Base-by-base conservation (phyloP, 208 protist genomes). In the Leptomonas pyrrhocoris region DNA sequence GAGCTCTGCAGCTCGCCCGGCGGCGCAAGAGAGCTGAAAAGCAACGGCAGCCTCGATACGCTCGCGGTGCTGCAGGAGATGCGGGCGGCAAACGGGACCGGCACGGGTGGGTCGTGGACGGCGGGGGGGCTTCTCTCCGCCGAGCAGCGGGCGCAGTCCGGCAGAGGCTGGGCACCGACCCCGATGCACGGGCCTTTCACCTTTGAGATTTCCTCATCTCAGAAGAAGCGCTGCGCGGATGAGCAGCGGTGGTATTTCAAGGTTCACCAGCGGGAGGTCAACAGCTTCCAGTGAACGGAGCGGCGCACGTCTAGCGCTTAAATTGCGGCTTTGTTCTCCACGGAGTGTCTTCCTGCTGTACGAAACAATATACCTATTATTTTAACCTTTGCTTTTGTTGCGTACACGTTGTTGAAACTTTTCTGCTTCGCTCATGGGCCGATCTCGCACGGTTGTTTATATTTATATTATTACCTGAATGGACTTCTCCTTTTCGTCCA, bases 101-200 rank as follows among this genome's bases (percentile, higher is more conserved):
- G 46, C 21, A 49, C 27, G 19, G 64, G 28, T n/a, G 23, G 34
- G 31, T 50, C 56, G 55, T 72, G 64, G 64, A 61, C 68, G 4
- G 58, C 50, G 9, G 63, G 57, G 18, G 56, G 53, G 0, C 59
- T 77, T 0, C 31, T 77, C 56, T 71, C 72, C 0, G 38, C 64
- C n/a, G 72, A 77, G 56, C 72, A 77, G 58, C 63, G 72, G 4
- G 72, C 72, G 42, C 65, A 67, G 64, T 50, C 64, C 30, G 64
- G 72, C 27, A 31, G 51, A 8, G 72, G 72, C 27, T 77, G 72
- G 72, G 72, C 64, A 21, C 72, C 72, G 1, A 45, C 64, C 2
- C 72, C 72, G 72, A 71, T 77, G 72, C 65, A 30, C 23, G 72
- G 72, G 11, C 72, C 72, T 6, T 77, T 72, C 16, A 36, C 27